Percentiles rank a stretch among this genome's conserved stretches.
phyloP scores from a whole-genome alignment of 176 grass and related monocot species.

The Oryza coarctata region DNA sequence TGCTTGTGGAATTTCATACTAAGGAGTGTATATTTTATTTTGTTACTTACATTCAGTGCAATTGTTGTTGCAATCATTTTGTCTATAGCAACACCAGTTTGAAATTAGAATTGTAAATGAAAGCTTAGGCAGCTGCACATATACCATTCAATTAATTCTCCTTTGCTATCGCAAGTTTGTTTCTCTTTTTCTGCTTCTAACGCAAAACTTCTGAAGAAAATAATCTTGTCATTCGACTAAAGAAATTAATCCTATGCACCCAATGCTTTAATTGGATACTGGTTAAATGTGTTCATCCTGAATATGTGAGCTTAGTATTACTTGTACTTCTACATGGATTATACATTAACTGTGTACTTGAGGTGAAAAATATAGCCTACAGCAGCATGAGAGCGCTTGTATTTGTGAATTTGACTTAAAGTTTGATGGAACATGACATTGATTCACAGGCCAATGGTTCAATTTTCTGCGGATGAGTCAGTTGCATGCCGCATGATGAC shows the following conservation, averaged over 20 bases:
- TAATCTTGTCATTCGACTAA: not conserved
- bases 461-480: conserved; percentile 84
- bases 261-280: not conserved
- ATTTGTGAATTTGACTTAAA: conserved; percentile 26
- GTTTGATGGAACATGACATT: conserved; percentile 38
- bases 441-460: conserved; percentile 76
- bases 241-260: not conserved
- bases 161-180: not conserved
- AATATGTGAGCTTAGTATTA: conserved; percentile 16
- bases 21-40: not conserved
- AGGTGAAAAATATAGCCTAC: not conserved
- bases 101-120: not conserved
- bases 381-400: not conserved
- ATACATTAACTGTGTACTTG: not conserved
- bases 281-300: not conserved
- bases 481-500: conserved; percentile 78
- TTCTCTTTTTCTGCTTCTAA: not conserved
- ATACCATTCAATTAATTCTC: not conserved
- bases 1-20: not conserved
- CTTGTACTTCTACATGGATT: not conserved
- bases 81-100: not conserved
- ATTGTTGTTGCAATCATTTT: not conserved
- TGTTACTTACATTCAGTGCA: not conserved
- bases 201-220: not conserved
- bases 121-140: not conserved